Evolutionary conservation across 306 rosid genomes (phyloP).

Genomic region (Abrus pulchellus): DNA sequence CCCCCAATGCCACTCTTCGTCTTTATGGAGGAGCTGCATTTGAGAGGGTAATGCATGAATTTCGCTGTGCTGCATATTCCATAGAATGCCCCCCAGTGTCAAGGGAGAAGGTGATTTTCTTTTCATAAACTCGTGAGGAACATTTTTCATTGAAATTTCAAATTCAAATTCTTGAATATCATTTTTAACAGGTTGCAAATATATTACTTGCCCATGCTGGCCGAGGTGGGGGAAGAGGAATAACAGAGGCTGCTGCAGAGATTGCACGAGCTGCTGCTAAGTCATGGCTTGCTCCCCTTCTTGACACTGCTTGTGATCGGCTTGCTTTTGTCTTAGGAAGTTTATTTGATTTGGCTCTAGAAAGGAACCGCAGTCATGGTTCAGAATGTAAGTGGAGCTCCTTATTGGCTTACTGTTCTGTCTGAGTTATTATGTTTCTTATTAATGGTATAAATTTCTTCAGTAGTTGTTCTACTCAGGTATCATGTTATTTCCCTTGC

Average conservation of each 20-base stretch:
- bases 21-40: constrained; percentile 99
- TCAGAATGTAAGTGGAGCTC: constrained; percentile 69
- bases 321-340: constrained; percentile 90
- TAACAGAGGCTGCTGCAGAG: constrained; percentile 97
- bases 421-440: neutral
- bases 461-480: neutral
- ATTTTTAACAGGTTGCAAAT: constrained; percentile 82
- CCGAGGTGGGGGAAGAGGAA: constrained; percentile 87
- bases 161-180: constrained; percentile 32
- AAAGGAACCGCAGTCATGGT: constrained; percentile 70
- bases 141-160: constrained; percentile 14
- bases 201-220: constrained; percentile 97
- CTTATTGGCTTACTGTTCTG: neutral
- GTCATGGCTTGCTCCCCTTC: constrained; percentile 99
- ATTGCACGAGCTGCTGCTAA: constrained; percentile 97
- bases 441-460: neutral
- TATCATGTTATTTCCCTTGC: neutral
- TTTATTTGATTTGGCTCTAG: constrained; percentile 91
- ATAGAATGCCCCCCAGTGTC: constrained; percentile 93
- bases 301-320: constrained; percentile 94
- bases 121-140: constrained; percentile 20
- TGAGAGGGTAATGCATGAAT: constrained; percentile 96
- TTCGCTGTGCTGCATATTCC: constrained; percentile 94
- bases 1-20: constrained; percentile 91
- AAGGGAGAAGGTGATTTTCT: constrained; percentile 81